Evolutionary conservation across 495 filamentous ascomycete species (phyloP), one percentile per base, ranked within the genome.

Genomic region (Penicillium egyptiacum): DNA sequence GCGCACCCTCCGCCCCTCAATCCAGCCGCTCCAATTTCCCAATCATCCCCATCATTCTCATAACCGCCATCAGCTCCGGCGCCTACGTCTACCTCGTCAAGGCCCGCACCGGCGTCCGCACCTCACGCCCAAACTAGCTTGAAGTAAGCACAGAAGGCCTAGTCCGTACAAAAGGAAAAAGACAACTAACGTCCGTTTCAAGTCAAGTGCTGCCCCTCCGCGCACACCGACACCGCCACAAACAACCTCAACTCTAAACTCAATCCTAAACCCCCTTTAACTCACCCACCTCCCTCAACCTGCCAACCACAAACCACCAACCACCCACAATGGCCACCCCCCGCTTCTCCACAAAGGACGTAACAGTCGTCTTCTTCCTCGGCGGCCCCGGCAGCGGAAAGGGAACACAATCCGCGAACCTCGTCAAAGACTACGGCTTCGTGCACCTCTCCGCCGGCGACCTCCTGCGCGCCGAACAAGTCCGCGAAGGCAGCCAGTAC

Each of bases 401-500:
- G 58, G 82, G 80, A 40, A 85, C 82, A 16, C 94, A 98, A 71
- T 98, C 92, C 78, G 83, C 85, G 42, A 88, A 90, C 54, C 85
- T 98, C 16, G 92, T 96, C 28, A 75, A 80, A n/a, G 88, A 92
- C 75, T 96, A 92, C 76, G 86, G 85, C 68, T 98, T 98, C 84
- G 84, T 81, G 30, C 94, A 98, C 78, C 86, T 98, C 9, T 90
- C 86, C 11, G 94, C 94, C 10, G 94, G 95, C 49, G 94, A 98
- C 75, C 81, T 98, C 19, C 84, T 98, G 33, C 90, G 94, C 44
- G 91, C 88, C 45, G 94, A 98, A 74, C 94, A 98, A 76, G 79
- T 91, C 62, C 87, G 94, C 11, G 79, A 83, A 5, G 91, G 90
- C 40, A 88, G 83, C 61, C 80, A 96, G 69, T 96, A 95, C 73